phyloP scores from a whole-genome alignment of 116 monocot genomes.

The Iris pallida region DNA sequence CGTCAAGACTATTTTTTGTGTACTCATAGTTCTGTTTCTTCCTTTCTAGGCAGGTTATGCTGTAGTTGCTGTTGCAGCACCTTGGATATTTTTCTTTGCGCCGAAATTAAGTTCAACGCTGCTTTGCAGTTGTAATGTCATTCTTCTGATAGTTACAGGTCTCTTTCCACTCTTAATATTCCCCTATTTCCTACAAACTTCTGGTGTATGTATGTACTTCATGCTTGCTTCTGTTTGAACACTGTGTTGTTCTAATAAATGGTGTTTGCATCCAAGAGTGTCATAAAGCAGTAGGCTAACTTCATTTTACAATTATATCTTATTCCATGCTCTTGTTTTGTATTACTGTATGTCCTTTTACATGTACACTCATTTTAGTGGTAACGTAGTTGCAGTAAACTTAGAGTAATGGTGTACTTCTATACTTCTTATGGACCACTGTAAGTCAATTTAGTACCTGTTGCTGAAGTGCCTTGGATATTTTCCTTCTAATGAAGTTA shows the following conservation, averaged over 20 bases:
- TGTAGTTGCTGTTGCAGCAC: slow-evolving; percentile 71
- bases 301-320: too few species aligned
- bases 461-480: slow-evolving; percentile 86
- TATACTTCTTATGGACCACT: too few species aligned
- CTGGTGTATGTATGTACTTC: background rate
- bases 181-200: background rate
- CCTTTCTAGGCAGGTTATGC: slow-evolving; percentile 68
- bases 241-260: background rate
- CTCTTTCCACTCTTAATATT: background rate
- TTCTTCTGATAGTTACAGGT: slow-evolving; percentile 85
- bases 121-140: slow-evolving; percentile 81
- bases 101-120: slow-evolving; percentile 58
- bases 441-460: slow-evolving; percentile 23
- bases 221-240: background rate
- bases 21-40: slow-evolving; percentile 19
- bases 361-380: too few species aligned
- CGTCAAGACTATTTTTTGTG: background rate
- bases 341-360: too few species aligned
- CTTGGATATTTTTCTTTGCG: slow-evolving; percentile 78
- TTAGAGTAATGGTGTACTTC: too few species aligned
- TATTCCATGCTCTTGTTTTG: too few species aligned
- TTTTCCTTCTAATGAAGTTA: slow-evolving; percentile 53
- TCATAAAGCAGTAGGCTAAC: background rate
- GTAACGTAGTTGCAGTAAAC: too few species aligned
- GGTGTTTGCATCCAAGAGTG: background rate